A percentile compares a stretch with the other conserved stretches of the same genome.
phyloP scores from a whole-genome alignment of 208 protist species.

The Tetramitus jugosus region DNA sequence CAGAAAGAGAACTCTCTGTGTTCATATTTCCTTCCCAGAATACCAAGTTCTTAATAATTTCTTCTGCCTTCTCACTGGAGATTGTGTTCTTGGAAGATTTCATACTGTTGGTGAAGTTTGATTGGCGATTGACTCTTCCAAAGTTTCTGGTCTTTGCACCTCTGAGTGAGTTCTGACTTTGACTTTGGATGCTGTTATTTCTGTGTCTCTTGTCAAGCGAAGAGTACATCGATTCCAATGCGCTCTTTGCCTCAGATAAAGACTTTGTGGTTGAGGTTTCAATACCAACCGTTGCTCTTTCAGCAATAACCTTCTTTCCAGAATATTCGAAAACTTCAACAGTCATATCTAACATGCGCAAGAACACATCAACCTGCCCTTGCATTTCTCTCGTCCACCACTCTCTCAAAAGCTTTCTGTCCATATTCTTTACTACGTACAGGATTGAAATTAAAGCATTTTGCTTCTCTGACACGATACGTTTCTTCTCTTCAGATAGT shows the following conservation, averaged over 20 bases:
- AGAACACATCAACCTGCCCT: not conserved
- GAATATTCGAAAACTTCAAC: constrained; percentile 2
- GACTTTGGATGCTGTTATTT: too few species aligned
- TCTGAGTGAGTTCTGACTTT: not conserved
- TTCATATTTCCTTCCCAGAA: constrained; percentile 11
- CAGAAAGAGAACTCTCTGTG: not conserved
- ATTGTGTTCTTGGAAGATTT: not conserved
- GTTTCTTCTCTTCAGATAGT: constrained; percentile 12
- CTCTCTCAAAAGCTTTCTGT: not conserved
- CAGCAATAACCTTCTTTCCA: not conserved
- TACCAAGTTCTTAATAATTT: constrained; percentile 15
- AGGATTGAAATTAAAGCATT: not conserved
- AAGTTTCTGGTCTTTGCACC: not conserved
- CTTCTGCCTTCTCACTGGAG: not conserved
- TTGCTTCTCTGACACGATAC: not conserved
- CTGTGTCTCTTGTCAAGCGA: not conserved
- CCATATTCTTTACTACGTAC: not conserved
- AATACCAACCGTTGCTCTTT: not conserved
- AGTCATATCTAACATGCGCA: not conserved
- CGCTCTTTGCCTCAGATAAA: not conserved
- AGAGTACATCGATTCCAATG: constrained; percentile 4
- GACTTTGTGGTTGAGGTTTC: not conserved
- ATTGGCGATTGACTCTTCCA: not conserved
- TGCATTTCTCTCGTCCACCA: not conserved
- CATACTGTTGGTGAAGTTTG: not conserved